Base-by-base conservation (phyloP, 305 asterid genomes). In the Stenogyne calaminthoides region DNA sequence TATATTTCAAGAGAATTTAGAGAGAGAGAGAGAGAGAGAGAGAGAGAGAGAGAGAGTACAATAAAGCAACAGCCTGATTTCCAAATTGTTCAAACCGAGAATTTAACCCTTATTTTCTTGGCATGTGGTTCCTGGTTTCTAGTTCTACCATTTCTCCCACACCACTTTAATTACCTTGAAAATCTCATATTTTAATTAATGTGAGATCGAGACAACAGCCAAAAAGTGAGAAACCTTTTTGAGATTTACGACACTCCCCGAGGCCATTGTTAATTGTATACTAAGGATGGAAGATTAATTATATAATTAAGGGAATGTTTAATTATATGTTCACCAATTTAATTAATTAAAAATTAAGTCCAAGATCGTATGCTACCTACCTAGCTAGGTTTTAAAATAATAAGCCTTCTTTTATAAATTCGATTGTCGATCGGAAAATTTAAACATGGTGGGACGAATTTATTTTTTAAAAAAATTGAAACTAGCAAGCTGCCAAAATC, bases 11-110 rank as follows among this genome's bases (percentile, higher is more conserved):
- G 25, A 16, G 3, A 5, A 22, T 22, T 22, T 22, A 22, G 46
- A 25, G 59, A 20, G 22, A 34, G 44, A 56, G 44, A 11, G 29
- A 12, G 32, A 9, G 40, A 14, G 22, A 47, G 18, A 47, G 22
- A 11, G n/a, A 15, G 46, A 22, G 59, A 20, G 22, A 34, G 44
- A 56, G 44, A 11, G n/a, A 15, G 9, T 22, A 44, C 87, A 80
- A 77, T 22, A 81, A 84, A 84, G 86, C 84, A 84, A 82, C 87
- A 77, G 86, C 86, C 79, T 78, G 58, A 15, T 52, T 84, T 83
- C 87, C 49, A 19, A 64, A 62, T 82, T 82, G 82, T 64, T 75
- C 2, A 54, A 40, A 77, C 64, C 85, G 67, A 82, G 88, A 83
- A 77, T 40, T 39, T 37, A 34, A 77, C 59, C 74, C 84, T 72